Base-by-base conservation (phyloP, 345 rosid species). In the Brassica nigra region DNA sequence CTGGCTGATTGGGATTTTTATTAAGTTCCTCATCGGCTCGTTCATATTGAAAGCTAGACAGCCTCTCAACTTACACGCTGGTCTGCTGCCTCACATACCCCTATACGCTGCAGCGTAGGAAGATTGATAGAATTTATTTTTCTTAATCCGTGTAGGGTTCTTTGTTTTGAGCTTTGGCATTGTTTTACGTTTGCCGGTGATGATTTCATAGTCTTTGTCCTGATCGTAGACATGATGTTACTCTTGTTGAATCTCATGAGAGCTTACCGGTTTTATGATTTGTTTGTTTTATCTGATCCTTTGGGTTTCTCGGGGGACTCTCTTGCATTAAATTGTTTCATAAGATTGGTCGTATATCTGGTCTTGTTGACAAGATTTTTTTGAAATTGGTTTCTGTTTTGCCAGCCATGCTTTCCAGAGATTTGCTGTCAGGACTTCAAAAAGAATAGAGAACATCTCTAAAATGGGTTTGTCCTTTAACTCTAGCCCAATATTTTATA, bases 401-500 rank as follows among this genome's bases (percentile, higher is more conserved):
- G 4, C 12, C 84, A 92, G 97, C 78, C 95, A 81, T 77, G 81
- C 95, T 62, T 92, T 92, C 76, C 97, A 92, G 86, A 88, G 97
- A 77, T 92, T 92, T 87, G 95, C 97, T 18, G 97, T 92, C 71
- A 89, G 92, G 83, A 90, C 95, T 2, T 92, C 96, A 5, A 86
- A 78, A 84, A 86, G 44, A 81, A 86, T 92, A 7, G 96, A 90
- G 67, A 88, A 90, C 68, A 57, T 90, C 31, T 92, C 97, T 3
- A 80, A 49, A 62, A 68, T 85, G 18, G 92, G 94, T 90, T 16
- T 18, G 37, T 62, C 62, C 1, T 54, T 8, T 3, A 12, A 8
- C 62, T 27, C 55, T 15, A 11, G 18, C 49, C 3, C 64, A 16
- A 3, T 8, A 0, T 11, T 36, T 1, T 63, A 39, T 70, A 2